These are phyloP conservation scores for Penicillium sp. DNA, from an alignment of 2,329 filamentous ascomycete species.

Conservation along the genomic window DNA sequence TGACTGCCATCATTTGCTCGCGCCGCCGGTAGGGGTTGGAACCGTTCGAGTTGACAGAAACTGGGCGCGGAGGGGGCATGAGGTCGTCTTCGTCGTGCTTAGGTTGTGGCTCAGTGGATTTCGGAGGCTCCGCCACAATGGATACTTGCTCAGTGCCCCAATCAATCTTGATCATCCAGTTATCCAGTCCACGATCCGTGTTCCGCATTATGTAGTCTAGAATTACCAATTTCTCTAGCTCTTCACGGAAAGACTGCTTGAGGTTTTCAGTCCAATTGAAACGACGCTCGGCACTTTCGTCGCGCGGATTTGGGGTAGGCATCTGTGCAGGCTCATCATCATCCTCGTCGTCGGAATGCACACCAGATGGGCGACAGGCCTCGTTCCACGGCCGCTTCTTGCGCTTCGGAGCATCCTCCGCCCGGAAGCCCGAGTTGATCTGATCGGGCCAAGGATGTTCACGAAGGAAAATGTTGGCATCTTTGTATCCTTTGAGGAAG, in stretches of 20 bases:
- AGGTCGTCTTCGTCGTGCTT: constrained; percentile 48
- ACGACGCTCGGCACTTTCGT: constrained; percentile 48
- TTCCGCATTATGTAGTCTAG: constrained; percentile 99
- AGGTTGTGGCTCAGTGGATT: constrained; percentile 53
- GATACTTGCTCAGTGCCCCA: constrained; percentile 79
- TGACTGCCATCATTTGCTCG: constrained; percentile 78
- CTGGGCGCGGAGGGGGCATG: constrained; percentile 61
- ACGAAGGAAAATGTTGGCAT: constrained; percentile 91
- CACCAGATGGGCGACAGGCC: constrained; percentile 70
- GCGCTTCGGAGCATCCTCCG: constrained; percentile 65
- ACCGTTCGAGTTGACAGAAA: constrained; percentile 53
- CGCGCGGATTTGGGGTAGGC: constrained; percentile 45
- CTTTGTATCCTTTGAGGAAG: constrained; percentile 94
- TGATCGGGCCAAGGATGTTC: constrained; percentile 98
- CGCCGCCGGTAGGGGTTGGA: constrained; percentile 69
- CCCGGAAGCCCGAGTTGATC: constrained; percentile 67
- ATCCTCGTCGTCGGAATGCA: constrained; percentile 63
- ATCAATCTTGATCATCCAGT: constrained; percentile 99
- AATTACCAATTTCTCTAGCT: constrained; percentile 95
- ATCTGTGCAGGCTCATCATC: constrained; percentile 50
- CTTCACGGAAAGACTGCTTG: constrained; percentile 90
- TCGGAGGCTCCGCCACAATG: constrained; percentile 82
- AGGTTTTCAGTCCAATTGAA: constrained; percentile 87
- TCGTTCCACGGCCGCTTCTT: constrained; percentile 77
- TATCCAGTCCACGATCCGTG: constrained; percentile 92